Conservation (phyloP, 345 rosid species). For the Dipteronia dyeriana region DNA sequence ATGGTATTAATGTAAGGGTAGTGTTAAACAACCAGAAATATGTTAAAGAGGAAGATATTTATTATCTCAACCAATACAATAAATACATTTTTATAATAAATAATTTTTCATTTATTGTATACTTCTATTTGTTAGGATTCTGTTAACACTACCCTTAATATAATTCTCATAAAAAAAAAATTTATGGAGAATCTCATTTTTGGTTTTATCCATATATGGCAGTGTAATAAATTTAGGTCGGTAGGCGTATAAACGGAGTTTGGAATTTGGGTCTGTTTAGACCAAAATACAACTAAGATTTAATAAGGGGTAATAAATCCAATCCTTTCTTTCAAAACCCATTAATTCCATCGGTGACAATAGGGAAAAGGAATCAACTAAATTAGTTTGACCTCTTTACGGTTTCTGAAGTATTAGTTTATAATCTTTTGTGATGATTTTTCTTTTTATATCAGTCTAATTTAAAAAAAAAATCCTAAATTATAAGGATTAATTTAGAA, state of each 20-base stretch:
- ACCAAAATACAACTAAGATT: not conserved
- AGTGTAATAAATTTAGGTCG: not conserved
- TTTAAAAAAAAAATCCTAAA: no score
- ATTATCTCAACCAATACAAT: no score
- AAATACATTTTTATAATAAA: not conserved
- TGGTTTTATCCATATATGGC: not conserved
- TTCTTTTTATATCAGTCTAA: no score
- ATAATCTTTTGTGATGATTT: no score
- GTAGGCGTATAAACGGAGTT: not conserved
- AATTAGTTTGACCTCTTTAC: not conserved
- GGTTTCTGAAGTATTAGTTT: no score
- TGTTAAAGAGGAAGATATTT: no score
- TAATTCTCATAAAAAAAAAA: no score
- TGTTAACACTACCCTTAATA: no score
- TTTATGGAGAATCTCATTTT: not conserved
- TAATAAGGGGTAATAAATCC: not conserved
- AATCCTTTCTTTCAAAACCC: not conserved
- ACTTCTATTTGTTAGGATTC: no score
- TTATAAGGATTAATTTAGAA: no score
- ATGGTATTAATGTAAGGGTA: not conserved
- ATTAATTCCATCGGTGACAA: not conserved
- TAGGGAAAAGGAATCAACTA: not conserved
- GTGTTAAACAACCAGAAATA: no score
- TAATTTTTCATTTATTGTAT: no score
- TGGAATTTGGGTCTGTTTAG: not conserved